A percentile compares a stretch with the other conserved stretches of the same genome.
phyloP scores from a whole-genome alignment of 768 basidiomycete species.

The Boletellus ananiceps region DNA sequence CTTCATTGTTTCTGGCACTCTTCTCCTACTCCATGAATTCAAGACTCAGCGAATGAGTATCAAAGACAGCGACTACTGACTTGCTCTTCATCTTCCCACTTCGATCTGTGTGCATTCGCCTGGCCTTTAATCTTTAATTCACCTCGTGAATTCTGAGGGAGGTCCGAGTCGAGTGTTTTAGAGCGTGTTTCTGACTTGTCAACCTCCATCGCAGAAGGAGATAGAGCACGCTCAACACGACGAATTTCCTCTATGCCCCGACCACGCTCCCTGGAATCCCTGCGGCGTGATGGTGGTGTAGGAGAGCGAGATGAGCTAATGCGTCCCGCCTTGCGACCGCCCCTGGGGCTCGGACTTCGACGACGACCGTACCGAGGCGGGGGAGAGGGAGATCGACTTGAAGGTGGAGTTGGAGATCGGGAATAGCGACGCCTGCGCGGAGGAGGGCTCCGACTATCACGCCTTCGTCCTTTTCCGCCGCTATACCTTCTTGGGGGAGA shows the following conservation, averaged over 20 bases:
- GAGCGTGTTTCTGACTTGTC: conserved; percentile 20
- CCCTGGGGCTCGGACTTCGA: conserved; percentile 40
- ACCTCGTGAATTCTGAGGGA: conserved; percentile 32
- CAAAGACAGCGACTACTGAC: conserved; percentile 13
- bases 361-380: conserved; percentile 40
- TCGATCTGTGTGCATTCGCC: conserved; percentile 50
- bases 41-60: conserved; percentile 5
- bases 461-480: conserved; percentile 19
- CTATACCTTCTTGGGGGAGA: conserved; percentile 25
- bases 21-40: conserved; percentile 20
- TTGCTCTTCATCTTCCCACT: conserved; percentile 45
- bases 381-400: conserved; percentile 35
- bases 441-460: conserved; percentile 32
- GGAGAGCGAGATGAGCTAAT: conserved; percentile 34
- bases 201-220: conserved; percentile 23
- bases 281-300: conserved; percentile 32
- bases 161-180: conserved; percentile 26
- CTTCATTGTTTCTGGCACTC: conserved; percentile 3
- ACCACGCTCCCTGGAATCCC: conserved; percentile 26
- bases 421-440: conserved; percentile 40
- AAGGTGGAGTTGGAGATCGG: conserved; percentile 47
- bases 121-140: conserved; percentile 79
- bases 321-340: conserved; percentile 24
- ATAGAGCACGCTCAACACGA: conserved; percentile 25
- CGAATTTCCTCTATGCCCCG: conserved; percentile 15